Base-by-base conservation (phyloP, 2,329 filamentous ascomycete genomes). In the Claviceps digitariae region DNA sequence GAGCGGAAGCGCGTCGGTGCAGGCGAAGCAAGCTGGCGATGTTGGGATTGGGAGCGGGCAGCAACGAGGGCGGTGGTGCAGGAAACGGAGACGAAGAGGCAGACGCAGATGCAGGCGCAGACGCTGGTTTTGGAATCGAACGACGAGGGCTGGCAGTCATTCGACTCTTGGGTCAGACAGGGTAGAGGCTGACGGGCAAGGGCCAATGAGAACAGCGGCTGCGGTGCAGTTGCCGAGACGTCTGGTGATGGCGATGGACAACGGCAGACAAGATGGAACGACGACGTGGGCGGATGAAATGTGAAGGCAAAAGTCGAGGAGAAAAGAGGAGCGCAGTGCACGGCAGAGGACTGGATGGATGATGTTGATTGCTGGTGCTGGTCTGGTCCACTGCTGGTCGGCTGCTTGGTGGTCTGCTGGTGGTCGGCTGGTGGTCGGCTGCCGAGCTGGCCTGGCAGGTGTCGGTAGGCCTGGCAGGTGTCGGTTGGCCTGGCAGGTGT, bases 81-180 rank as follows among this genome's bases (percentile, higher is more conserved):
- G 44, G 27, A 36, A 47, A 48, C 34, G 47, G 41, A 50, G 49
- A 40, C 47, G 43, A n/a, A n/a, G n/a, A n/a, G n/a, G n/a, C n/a
- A n/a, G n/a, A n/a, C n/a, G n/a, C n/a, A n/a, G n/a, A n/a, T n/a
- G n/a, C n/a, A n/a, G n/a, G n/a, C 34, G 47, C 47, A 50, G 49
- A 40, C 47, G 43, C 51, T 51, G 48, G 48, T 44, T 51, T 51
- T 46, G 31, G 38, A 54, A 56, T 54, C 54, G 52, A 54, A 56
- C 44, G 52, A 56, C 54, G 49, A 46, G 31, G 52, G 40, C 48
- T 36, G 45, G 48, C 25, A 48, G 49, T 56, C 54, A 49, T 52
- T 54, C 52, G 54, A 54, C 52, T 49, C 10, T 34, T 49, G 25
- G 23, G 38, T 25, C 17, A 25, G 54, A 48, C 51, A 48, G 52